Evolutionary conservation across 148 eudicot genomes (phyloP), one percentile per base, ranked within the genome.

Genomic region (Rheum nobile): DNA sequence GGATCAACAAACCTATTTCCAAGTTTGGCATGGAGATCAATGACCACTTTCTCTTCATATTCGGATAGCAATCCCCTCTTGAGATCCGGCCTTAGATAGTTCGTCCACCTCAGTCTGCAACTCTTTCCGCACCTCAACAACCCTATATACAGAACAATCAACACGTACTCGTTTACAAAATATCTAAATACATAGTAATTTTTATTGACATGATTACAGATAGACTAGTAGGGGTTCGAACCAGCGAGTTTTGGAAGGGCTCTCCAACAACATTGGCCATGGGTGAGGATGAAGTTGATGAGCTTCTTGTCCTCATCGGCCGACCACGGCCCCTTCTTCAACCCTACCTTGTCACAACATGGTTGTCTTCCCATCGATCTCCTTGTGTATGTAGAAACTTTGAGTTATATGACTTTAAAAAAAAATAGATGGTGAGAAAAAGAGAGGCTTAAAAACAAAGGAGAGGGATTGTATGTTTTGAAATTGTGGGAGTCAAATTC

Each of bases 301-400:
- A 95, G 93, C 73, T 95, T 91, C 85, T 91, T 95, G 76, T 95
- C 98, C 72, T 95, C 98, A 72, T 95, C 98, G 0, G 89, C 96
- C 1, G 98, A 90, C 98, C 98, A 95, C 3, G 98, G 98, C 47
- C 98, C 98, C 77, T 95, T 95, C 86, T 95, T 95, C 75, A 95
- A 95, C 57, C 97, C 97, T 26, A 90, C 80, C 65, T 95, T 95
- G 80, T 95, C 98, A 72, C 98, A 95, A 73, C 98, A 95, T 16
- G 98, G 98, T 73, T 91, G 97, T 74, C 98, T 82, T 63, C 98
- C 98, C 98, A 95, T 90, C 8, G 3, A n/a, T 8, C 14, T 57
- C 12, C 5, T 8, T 22, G 31, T 65, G 69, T 63, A 63, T 6
- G 31, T 26, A 21, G 28, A 19, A 48, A 9, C 9, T 17, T 48